Evolutionary conservation across 2,329 filamentous ascomycete genomes (phyloP).

Genomic region (Aaosphaeria pasadenensis): DNA sequence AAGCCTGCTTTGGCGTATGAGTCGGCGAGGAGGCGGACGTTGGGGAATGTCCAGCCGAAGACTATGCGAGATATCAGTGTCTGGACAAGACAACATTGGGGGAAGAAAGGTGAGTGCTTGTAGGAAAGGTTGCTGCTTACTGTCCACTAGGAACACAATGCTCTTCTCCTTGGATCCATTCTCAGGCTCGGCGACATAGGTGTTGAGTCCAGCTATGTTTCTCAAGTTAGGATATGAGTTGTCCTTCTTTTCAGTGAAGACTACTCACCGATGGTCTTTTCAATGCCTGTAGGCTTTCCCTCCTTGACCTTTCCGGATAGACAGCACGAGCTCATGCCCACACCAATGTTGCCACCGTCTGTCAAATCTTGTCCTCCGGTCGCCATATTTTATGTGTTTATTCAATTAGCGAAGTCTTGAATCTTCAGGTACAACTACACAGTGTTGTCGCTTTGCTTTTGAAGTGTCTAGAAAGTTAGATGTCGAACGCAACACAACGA

Average conservation of each 20-base stretch:
- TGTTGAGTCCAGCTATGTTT: slow-evolving; percentile 11
- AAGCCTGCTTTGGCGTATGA: slow-evolving; percentile 41
- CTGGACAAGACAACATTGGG: neutral
- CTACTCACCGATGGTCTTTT: neutral
- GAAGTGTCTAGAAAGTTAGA: too few relatives aligned
- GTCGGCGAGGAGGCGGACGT: slow-evolving; percentile 42
- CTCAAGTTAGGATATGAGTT: too few relatives aligned
- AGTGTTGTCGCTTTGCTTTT: too few relatives aligned
- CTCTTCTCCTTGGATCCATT: slow-evolving; percentile 30
- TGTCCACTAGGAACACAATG: slow-evolving; percentile 45
- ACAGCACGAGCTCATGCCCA: neutral
- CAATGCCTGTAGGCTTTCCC: neutral
- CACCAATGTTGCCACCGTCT: neutral
- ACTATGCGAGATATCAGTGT: slow-evolving; percentile 17
- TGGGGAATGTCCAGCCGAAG: slow-evolving; percentile 42
- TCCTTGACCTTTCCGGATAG: neutral
- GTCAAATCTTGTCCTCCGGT: too few relatives aligned
- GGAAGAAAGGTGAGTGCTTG: neutral
- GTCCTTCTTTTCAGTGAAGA: neutral
- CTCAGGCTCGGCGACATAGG: slow-evolving; percentile 43
- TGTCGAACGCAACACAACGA: too few relatives aligned
- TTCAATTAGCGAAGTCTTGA: too few relatives aligned
- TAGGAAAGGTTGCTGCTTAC: slow-evolving; percentile 11
- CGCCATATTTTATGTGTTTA: too few relatives aligned
- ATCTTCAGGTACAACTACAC: too few relatives aligned